phyloP scores from a whole-genome alignment of 495 filamentous ascomycete species.

The Aspergillus heteromorphus region DNA sequence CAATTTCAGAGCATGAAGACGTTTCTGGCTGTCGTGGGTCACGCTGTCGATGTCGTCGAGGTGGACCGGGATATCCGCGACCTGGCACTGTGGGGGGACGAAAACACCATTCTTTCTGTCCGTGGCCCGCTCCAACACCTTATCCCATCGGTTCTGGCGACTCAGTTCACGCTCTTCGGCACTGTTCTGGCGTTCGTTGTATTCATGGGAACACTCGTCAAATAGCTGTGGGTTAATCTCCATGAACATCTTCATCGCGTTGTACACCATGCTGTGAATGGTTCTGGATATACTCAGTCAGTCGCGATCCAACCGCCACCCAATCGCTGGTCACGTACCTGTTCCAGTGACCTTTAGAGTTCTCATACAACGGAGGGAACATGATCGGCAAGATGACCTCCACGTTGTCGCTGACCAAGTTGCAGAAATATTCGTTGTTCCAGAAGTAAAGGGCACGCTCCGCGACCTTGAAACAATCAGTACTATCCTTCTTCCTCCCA shows the following conservation, averaged over 20 bases:
- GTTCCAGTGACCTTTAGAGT: conserved; percentile 99
- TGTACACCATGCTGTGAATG: conserved; percentile 99
- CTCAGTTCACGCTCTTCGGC: conserved; percentile 70
- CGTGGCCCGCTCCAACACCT: conserved; percentile 73
- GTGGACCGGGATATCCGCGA: conserved; percentile 48
- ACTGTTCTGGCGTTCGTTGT: conserved; percentile 92
- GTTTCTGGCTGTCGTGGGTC: conserved; percentile 76
- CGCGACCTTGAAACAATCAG: conserved; percentile 56
- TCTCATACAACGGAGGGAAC: conserved; percentile 98
- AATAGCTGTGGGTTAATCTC: conserved; percentile 99
- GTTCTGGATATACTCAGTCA: conserved; percentile 54
- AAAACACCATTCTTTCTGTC: conserved; percentile 51
- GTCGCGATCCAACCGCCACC: background rate
- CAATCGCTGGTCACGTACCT: conserved; percentile 51
- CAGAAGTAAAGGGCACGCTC: conserved; percentile 98
- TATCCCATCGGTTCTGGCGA: conserved; percentile 81
- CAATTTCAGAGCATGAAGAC: conserved; percentile 77
- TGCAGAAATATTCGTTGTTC: conserved; percentile 99
- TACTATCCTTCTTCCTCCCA: background rate
- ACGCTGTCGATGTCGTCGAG: conserved; percentile 68
- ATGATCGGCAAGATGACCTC: conserved; percentile 98
- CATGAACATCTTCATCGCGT: conserved; percentile 99
- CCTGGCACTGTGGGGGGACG: conserved; percentile 28
- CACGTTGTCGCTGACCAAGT: conserved; percentile 97
- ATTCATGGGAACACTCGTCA: conserved; percentile 96